These are phyloP conservation scores for Priceomyces castillae DNA, from an alignment of 805 yeast genomes.

Conservation along the genomic window DNA sequence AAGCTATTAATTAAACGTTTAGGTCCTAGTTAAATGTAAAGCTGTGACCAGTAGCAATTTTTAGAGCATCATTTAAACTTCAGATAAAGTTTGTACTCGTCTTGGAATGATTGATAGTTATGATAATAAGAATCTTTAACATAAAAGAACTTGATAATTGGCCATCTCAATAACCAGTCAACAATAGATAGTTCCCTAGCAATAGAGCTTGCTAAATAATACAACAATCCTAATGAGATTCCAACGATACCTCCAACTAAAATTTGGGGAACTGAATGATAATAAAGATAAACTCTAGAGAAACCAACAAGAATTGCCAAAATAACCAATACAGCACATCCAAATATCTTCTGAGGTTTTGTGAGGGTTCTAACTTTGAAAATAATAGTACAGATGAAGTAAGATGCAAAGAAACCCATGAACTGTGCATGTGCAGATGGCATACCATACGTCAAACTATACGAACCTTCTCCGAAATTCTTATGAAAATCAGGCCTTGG, in stretches of 20 bases:
- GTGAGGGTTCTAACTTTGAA: slow-evolving; percentile 40
- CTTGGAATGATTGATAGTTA: slow-evolving; percentile 44
- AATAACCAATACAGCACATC: slow-evolving; percentile 23
- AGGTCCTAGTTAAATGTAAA: too few relatives aligned
- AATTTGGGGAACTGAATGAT: slow-evolving; percentile 76
- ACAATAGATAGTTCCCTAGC: slow-evolving; percentile 67
- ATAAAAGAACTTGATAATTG: slow-evolving; percentile 48
- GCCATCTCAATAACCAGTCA: slow-evolving; percentile 60
- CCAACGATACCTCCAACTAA: slow-evolving; percentile 71
- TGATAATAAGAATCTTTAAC: slow-evolving; percentile 61
- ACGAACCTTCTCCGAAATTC: slow-evolving; percentile 42
- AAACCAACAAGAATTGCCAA: slow-evolving; percentile 48
- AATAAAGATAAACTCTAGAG: slow-evolving; percentile 74
- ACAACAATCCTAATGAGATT: slow-evolving; percentile 50
- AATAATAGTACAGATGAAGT: slow-evolving; percentile 44
- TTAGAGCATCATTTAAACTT: neutral
- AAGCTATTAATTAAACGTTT: too few relatives aligned
- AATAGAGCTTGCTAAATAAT: slow-evolving; percentile 51
- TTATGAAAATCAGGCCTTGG: slow-evolving; percentile 67
- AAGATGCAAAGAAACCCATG: slow-evolving; percentile 79
- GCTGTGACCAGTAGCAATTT: neutral
- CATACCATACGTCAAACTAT: slow-evolving; percentile 80
- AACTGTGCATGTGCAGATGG: slow-evolving; percentile 97
- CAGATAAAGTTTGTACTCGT: slow-evolving; percentile 39
- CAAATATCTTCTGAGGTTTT: slow-evolving; percentile 21